Evolutionary conservation across 2,329 filamentous ascomycete species (phyloP).

Genomic region (Chaetomium sp.): DNA sequence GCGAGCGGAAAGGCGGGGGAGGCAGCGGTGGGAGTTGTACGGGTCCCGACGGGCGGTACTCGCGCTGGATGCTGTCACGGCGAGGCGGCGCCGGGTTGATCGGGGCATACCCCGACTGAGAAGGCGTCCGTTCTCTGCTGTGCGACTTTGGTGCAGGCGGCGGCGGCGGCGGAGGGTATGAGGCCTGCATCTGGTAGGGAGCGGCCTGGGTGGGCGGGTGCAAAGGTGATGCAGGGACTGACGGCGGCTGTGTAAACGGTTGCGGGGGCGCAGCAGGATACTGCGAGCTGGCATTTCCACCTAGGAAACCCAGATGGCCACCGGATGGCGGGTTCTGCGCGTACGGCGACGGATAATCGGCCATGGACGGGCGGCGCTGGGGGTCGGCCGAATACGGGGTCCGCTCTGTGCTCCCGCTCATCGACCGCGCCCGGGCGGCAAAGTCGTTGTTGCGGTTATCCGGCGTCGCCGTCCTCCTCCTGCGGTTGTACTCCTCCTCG

Average conservation of each 20-base stretch:
- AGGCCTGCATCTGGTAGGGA: constrained; percentile 29
- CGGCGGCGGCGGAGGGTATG: constrained; percentile 34
- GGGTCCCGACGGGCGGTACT: constrained; percentile 23
- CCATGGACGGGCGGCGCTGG: constrained; percentile 40
- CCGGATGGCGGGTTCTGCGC: constrained; percentile 32
- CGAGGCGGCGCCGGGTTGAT: constrained; percentile 35
- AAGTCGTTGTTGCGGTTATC: constrained; percentile 35
- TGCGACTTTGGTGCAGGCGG: constrained; percentile 31
- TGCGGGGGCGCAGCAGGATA: constrained; percentile 34
- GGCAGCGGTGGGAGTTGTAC: constrained; percentile 30
- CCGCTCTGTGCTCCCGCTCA: constrained; percentile 40
- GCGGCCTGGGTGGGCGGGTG: constrained; percentile 34
- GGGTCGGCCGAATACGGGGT: constrained; percentile 38
- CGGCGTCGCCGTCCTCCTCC: constrained; percentile 41
- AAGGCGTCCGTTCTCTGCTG: constrained; percentile 38
- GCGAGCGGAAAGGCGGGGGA: constrained; percentile 13
- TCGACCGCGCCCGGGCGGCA: constrained; percentile 38
- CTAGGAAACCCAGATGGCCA: constrained; percentile 38
- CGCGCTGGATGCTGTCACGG: constrained; percentile 30
- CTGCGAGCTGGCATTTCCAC: constrained; percentile 33
- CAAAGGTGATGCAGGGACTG: constrained; percentile 41
- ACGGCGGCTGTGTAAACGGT: constrained; percentile 35
- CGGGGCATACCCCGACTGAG: constrained; percentile 37
- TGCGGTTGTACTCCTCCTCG: constrained; percentile 40
- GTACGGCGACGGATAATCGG: constrained; percentile 40